phyloP scores from a whole-genome alignment of 148 eudicot genomes.

The Arbutus unedo region DNA sequence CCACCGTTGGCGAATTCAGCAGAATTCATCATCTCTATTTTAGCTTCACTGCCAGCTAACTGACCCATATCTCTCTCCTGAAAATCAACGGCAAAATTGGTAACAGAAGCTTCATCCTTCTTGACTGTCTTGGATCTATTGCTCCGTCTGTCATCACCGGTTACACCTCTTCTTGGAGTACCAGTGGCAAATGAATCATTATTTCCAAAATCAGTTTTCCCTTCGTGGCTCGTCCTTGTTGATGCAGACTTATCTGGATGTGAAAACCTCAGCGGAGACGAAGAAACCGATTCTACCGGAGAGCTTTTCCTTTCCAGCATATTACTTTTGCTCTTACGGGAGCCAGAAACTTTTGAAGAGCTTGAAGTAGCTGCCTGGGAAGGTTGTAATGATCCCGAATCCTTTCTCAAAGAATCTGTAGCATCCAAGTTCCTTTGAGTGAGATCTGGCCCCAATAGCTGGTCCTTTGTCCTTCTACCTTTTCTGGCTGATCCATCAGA shows the following conservation, averaged over 20 bases:
- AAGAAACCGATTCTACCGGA: slow-evolving; percentile 94
- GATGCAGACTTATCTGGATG: slow-evolving; percentile 41
- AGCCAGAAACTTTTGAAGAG: slow-evolving; percentile 89
- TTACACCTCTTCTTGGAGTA: slow-evolving; percentile 34
- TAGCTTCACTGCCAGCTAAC: slow-evolving; percentile 20
- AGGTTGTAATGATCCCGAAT: slow-evolving; percentile 37
- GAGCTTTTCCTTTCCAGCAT: slow-evolving; percentile 72
- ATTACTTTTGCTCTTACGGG: slow-evolving; percentile 48
- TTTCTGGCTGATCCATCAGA: slow-evolving; percentile 47
- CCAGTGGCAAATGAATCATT: slow-evolving; percentile 20
- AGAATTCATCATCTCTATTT: slow-evolving; percentile 18
- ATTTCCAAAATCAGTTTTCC: slow-evolving; percentile 36
- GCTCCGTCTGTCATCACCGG: slow-evolving; percentile 31
- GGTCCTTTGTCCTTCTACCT: slow-evolving; percentile 33
- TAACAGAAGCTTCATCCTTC: slow-evolving; percentile 29
- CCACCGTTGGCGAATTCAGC: slow-evolving; percentile 24
- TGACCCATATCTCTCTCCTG: slow-evolving; percentile 29
- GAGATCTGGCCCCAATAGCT: slow-evolving; percentile 24
- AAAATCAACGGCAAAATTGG: slow-evolving; percentile 23
- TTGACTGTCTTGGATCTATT: slow-evolving; percentile 29
- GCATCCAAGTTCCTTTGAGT: slow-evolving; percentile 30
- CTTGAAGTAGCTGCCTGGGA: slow-evolving; percentile 82
- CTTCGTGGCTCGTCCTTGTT: slow-evolving; percentile 25
- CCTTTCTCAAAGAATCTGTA: slow-evolving; percentile 39
- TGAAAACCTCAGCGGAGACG: slow-evolving; percentile 71